Conservation (phyloP, 2,329 filamentous ascomycete species). For the Rachicladosporium sp. region DNA sequence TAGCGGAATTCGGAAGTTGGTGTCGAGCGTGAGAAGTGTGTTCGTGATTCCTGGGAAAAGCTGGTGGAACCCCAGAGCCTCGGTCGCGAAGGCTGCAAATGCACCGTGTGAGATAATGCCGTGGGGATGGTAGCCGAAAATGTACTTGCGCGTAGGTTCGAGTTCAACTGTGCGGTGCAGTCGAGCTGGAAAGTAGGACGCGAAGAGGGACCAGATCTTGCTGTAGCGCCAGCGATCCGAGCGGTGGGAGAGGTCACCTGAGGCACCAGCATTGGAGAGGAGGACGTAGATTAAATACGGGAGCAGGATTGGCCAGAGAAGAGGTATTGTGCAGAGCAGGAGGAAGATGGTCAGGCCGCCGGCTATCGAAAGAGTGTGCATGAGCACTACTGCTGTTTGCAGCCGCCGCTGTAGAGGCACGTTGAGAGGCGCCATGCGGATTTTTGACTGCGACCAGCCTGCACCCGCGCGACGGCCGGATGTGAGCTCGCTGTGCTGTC, state of each 20-base stretch:
- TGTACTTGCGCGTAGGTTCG: slow-evolving; percentile 75
- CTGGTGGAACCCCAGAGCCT: slow-evolving; percentile 72
- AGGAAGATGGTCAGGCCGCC: slow-evolving; percentile 64
- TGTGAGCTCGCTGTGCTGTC: slow-evolving; percentile 29
- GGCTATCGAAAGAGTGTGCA: slow-evolving; percentile 39
- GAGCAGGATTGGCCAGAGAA: slow-evolving; percentile 71
- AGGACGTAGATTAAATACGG: slow-evolving; percentile 77
- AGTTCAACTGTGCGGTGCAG: slow-evolving; percentile 77
- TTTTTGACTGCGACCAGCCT: slow-evolving; percentile 41
- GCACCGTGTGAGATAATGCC: slow-evolving; percentile 97
- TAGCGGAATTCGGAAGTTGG: slow-evolving; percentile 85
- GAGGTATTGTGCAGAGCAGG: slow-evolving; percentile 76
- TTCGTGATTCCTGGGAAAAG: slow-evolving; percentile 94
- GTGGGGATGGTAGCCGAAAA: slow-evolving; percentile 94
- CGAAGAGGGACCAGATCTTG: slow-evolving; percentile 77
- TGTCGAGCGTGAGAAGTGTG: slow-evolving; percentile 82
- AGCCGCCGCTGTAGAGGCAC: slow-evolving; percentile 42
- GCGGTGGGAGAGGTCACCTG: slow-evolving; percentile 62
- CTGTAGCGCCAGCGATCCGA: slow-evolving; percentile 64
- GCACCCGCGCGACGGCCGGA: slow-evolving; percentile 42
- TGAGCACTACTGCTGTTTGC: slow-evolving; percentile 37
- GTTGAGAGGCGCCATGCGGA: slow-evolving; percentile 79
- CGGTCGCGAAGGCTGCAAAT: slow-evolving; percentile 81
- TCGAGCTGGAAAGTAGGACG: slow-evolving; percentile 79
- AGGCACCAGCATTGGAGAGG: slow-evolving; percentile 63